Percentiles rank a stretch among this genome's conserved stretches.
Evolutionary conservation across 345 rosid species (phyloP).

Genomic region (Pugionium cornutum): DNA sequence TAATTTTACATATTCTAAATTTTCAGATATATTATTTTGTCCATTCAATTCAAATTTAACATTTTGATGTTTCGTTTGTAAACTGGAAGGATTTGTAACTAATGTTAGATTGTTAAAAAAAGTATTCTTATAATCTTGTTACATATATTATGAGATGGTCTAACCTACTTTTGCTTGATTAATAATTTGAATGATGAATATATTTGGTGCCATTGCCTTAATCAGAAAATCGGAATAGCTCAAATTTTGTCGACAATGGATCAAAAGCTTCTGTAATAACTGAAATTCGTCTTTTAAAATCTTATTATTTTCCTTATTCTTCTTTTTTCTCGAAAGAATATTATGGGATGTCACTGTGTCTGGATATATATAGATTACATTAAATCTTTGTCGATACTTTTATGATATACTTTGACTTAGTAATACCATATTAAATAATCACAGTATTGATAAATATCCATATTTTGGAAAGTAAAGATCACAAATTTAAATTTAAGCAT

Average conservation of each 20-base stretch:
- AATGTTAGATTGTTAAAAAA: too few relatives aligned
- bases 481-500: too few relatives aligned
- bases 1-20: too few relatives aligned
- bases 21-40: too few relatives aligned
- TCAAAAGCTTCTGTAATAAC: slow-evolving; percentile 39
- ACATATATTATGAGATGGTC: slow-evolving; percentile 1
- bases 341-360: slow-evolving; percentile 18
- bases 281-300: slow-evolving; percentile 4
- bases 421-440: not conserved
- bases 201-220: slow-evolving; percentile 47
- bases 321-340: slow-evolving; percentile 1
- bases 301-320: not conserved
- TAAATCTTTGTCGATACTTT: not conserved
- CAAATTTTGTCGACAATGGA: slow-evolving; percentile 33
- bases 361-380: not conserved
- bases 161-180: slow-evolving; percentile 25
- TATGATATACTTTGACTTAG: slow-evolving; percentile 22
- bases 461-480: too few relatives aligned
- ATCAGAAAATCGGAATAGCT: slow-evolving; percentile 18
- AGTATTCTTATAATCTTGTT: too few relatives aligned
- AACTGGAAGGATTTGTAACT: too few relatives aligned
- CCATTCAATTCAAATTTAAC: too few relatives aligned
- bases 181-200: slow-evolving; percentile 35
- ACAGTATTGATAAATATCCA: too few relatives aligned
- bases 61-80: too few relatives aligned